Evolutionary conservation across 331 rosid genomes (phyloP), one percentile per base, ranked within the genome.

Genomic region (Erythrophleum ivorense): DNA sequence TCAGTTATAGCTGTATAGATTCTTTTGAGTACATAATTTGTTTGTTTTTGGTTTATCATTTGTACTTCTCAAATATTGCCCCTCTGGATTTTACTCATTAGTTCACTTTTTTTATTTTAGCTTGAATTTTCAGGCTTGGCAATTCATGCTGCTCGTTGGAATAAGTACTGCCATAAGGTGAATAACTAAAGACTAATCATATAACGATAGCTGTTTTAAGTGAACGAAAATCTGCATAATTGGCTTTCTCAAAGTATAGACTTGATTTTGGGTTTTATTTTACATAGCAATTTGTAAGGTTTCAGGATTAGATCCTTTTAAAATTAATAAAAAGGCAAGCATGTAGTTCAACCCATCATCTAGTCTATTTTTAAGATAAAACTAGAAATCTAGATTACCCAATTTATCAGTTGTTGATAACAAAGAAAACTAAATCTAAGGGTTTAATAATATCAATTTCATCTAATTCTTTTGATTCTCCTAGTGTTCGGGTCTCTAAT

Each of bases 401-500:
- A 43, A 43, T 43, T 4, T 43, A 43, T 43, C 1, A 5, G 48
- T 7, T 6, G 5, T 4, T 36, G 40, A 36, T 36, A 1, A 4
- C 40, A 36, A 4, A 36, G 5, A 4, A 36, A 36, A 36, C 40
- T 36, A 36, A 36, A 36, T 36, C 40, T 36, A 36, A 36, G 40
- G 40, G 40, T 36, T 0, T 36, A 4, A 36, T 43, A 1, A 43
- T 6, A 1, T 43, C 4, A 43, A 43, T 43, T 12, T 50, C 5
- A 15, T 53, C 21, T 53, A 15, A 4, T 53, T 15, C 19, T 53
- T 15, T 15, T 53, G 21, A 16, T 53, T 53, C 31, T 54, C 7
- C 0, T 46, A 65, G 88, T 73, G 66, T 78, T 34, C 68, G 80
- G 12, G 85, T 81, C 55, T 85, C 85, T 6, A 85, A 76, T 36